Conservation (phyloP, 768 basidiomycete species). For the Sutorius australiensis region DNA sequence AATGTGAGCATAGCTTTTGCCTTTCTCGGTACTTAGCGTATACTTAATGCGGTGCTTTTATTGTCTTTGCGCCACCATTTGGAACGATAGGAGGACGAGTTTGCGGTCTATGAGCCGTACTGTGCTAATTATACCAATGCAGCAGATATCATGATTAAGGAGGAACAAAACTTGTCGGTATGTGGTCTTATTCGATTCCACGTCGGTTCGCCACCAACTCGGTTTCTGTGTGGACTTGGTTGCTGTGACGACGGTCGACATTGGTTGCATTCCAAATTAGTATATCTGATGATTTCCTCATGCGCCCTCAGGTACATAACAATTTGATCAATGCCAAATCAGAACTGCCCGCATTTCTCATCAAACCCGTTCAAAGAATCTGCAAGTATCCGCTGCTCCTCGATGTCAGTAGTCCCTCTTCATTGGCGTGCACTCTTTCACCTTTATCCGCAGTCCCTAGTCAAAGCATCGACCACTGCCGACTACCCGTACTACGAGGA, state of each 20-base stretch:
- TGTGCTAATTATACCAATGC: slow-evolving; percentile 93
- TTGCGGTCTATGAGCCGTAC: slow-evolving; percentile 94
- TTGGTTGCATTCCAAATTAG: slow-evolving; percentile 17
- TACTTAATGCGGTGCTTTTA: slow-evolving; percentile 41
- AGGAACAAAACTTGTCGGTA: slow-evolving; percentile 84
- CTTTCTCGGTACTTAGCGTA: slow-evolving; percentile 8
- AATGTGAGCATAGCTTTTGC: slow-evolving; percentile 50
- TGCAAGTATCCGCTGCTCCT: slow-evolving; percentile 98
- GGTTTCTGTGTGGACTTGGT: slow-evolving; percentile 17
- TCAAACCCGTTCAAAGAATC: slow-evolving; percentile 97
- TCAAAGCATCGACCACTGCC: slow-evolving; percentile 62
- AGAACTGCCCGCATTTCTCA: slow-evolving; percentile 93
- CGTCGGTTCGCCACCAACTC: slow-evolving; percentile 1
- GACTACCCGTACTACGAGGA: slow-evolving; percentile 76
- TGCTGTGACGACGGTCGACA: slow-evolving; percentile 25
- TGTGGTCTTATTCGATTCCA: slow-evolving; percentile 33
- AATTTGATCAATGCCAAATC: slow-evolving; percentile 85
- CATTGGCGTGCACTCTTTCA: slow-evolving; percentile 9
- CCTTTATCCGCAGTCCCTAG: slow-evolving; percentile 50
- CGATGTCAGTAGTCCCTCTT: slow-evolving; percentile 53
- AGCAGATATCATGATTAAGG: slow-evolving; percentile 76
- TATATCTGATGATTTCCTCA: slow-evolving; percentile 10
- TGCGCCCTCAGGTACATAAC: slow-evolving; percentile 57
- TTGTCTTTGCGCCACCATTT: slow-evolving; percentile 34
- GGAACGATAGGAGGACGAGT: slow-evolving; percentile 88